Conservation (phyloP, 108 stramenopile species). For the Pseudonitzschia multistriata region DNA sequence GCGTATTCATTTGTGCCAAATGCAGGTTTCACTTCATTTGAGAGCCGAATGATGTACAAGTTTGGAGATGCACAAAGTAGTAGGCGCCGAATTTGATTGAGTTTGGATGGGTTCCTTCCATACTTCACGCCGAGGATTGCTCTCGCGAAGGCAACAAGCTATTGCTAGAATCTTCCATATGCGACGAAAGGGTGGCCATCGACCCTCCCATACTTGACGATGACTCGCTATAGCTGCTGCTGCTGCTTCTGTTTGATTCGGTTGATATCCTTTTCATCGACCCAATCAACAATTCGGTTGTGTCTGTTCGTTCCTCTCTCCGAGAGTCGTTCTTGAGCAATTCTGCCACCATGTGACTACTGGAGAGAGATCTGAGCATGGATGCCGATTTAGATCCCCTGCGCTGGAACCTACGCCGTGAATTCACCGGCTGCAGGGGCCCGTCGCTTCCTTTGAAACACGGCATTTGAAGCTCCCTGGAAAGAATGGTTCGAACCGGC, state of each 20-base stretch:
- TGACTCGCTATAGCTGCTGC: neutral
- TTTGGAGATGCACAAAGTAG: too few relatives aligned
- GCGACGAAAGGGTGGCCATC: neutral
- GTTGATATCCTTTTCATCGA: neutral
- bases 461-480: neutral
- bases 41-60: too few relatives aligned
- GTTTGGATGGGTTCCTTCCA: neutral
- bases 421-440: neutral
- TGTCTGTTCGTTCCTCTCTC: neutral
- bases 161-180: neutral
- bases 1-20: too few relatives aligned
- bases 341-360: neutral
- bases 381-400: slow-evolving; percentile 7
- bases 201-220: neutral
- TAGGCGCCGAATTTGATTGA: too few relatives aligned
- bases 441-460: neutral
- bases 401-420: slow-evolving; percentile 5
- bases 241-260: neutral
- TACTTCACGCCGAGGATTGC: neutral
- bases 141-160: neutral
- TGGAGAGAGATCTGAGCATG: neutral
- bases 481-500: neutral
- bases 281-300: neutral
- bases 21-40: too few relatives aligned
- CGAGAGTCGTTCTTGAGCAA: neutral